phyloP scores from a whole-genome alignment of 768 basidiomycete genomes.

The Termitomyces sp. region DNA sequence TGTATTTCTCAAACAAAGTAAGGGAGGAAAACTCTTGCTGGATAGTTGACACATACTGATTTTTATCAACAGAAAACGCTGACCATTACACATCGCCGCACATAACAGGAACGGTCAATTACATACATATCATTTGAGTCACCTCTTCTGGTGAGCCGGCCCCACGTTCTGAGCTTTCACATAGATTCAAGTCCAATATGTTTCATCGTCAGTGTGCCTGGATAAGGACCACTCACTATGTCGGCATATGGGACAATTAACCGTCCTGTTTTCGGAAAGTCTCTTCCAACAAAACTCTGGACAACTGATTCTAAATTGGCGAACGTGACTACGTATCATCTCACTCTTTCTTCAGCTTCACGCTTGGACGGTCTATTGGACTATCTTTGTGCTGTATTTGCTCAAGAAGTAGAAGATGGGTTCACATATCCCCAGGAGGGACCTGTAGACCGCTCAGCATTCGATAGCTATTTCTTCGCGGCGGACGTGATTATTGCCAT shows the following conservation, averaged over 20 bases:
- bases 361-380: conserved; percentile 46
- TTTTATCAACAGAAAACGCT: neutral
- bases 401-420: conserved; percentile 70
- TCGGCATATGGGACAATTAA: conserved; percentile 69
- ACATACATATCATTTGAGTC: neutral
- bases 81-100: neutral
- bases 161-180: neutral
- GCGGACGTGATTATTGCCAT: conserved; percentile 74
- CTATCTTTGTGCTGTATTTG: conserved; percentile 56
- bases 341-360: conserved; percentile 36
- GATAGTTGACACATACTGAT: neutral
- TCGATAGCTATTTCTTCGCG: conserved; percentile 72
- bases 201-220: neutral
- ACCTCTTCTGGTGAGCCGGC: neutral
- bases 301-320: conserved; percentile 20
- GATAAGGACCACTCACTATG: conserved; percentile 28
- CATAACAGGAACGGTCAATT: too few relatives aligned
- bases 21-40: neutral
- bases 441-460: conserved; percentile 43
- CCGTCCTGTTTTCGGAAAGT: conserved; percentile 18
- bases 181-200: neutral
- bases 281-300: conserved; percentile 47
- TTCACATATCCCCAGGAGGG: conserved; percentile 84
- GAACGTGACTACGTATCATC: conserved; percentile 46
- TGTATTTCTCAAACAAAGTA: neutral